phyloP scores from a whole-genome alignment of 2,329 filamentous ascomycete species.

The Aaosphaeria pasadenensis region DNA sequence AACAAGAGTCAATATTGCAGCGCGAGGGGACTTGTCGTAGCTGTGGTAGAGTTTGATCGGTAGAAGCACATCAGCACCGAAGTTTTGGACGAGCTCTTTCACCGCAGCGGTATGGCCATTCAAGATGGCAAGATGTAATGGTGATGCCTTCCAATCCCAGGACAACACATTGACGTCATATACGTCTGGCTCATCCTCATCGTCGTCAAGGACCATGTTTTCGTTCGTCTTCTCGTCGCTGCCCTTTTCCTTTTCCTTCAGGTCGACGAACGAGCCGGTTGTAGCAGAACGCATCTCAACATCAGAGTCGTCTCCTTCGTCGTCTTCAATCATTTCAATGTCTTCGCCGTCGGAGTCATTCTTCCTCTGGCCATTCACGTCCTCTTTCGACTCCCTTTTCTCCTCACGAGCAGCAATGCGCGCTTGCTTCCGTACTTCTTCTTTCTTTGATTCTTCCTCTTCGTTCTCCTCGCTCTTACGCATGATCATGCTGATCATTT shows the following conservation, averaged over 20 bases:
- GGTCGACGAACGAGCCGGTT: conserved; percentile 73
- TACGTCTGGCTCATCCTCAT: conserved; percentile 70
- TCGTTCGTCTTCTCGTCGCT: conserved; percentile 41
- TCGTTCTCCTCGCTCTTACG: conserved; percentile 73
- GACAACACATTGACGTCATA: conserved; percentile 76
- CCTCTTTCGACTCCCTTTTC: conserved; percentile 9
- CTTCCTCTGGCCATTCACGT: conserved; percentile 26
- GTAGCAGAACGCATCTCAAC: conserved; percentile 31
- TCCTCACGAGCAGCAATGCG: conserved; percentile 14
- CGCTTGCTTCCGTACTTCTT: conserved; percentile 45
- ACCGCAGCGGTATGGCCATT: conserved; percentile 69
- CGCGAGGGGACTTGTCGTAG: conserved; percentile 48
- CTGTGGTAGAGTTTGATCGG: conserved; percentile 65
- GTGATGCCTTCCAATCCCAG: conserved; percentile 73
- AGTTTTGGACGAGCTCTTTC: conserved; percentile 63
- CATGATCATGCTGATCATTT: conserved; percentile 71
- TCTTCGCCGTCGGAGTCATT: conserved; percentile 39
- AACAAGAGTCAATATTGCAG: conserved; percentile 63
- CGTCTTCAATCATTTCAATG: conserved; percentile 54
- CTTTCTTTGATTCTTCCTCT: conserved; percentile 60
- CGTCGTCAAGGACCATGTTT: conserved; percentile 43
- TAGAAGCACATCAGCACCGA: conserved; percentile 73
- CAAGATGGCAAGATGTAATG: conserved; percentile 76
- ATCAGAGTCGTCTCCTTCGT: conserved; percentile 49
- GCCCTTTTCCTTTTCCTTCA: conserved; percentile 51